phyloP scores from a whole-genome alignment of 495 filamentous ascomycete species.

The Pyronema domesticum region DNA sequence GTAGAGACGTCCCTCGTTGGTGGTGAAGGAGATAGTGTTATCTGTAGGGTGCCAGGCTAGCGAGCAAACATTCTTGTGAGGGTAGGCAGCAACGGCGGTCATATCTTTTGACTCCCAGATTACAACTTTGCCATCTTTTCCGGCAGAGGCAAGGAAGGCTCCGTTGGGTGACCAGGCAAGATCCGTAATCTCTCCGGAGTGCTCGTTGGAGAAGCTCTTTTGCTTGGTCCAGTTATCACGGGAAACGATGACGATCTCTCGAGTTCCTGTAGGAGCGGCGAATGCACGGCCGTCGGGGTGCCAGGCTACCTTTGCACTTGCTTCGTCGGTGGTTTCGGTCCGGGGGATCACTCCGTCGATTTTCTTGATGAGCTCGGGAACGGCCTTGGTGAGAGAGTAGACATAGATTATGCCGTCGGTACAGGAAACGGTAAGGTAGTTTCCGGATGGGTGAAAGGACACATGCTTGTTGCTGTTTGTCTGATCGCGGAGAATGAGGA shows the following conservation, averaged over 20 bases:
- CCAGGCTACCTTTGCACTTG: conserved; percentile 63
- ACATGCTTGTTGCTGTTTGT: conserved; percentile 73
- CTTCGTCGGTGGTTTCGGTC: conserved; percentile 57
- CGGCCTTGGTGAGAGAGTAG: conserved; percentile 65
- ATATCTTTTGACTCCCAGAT: conserved; percentile 86
- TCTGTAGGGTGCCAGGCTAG: conserved; percentile 79
- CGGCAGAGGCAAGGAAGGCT: conserved; percentile 65
- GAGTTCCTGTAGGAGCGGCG: conserved; percentile 61
- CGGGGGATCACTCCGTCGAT: conserved; percentile 66
- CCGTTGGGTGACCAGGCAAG: conserved; percentile 90
- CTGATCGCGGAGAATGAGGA: conserved; percentile 64
- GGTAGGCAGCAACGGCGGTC: conserved; percentile 48
- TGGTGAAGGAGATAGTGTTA: conserved; percentile 80
- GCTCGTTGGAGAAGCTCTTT: conserved; percentile 54
- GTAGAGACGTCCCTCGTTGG: conserved; percentile 73
- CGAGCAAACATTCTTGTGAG: conserved; percentile 64
- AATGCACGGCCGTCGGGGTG: conserved; percentile 91
- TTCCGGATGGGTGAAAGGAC: conserved; percentile 67
- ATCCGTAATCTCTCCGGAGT: conserved; percentile 72
- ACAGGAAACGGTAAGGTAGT: conserved; percentile 61
- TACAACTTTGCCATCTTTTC: conserved; percentile 60
- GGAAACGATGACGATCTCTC: conserved; percentile 74
- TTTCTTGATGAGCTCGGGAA: conserved; percentile 61
- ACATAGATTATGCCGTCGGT: conserved; percentile 76
- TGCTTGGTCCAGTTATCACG: conserved; percentile 74